Conservation (phyloP, 129 eudicot species). For the Sambucus nigra region DNA sequence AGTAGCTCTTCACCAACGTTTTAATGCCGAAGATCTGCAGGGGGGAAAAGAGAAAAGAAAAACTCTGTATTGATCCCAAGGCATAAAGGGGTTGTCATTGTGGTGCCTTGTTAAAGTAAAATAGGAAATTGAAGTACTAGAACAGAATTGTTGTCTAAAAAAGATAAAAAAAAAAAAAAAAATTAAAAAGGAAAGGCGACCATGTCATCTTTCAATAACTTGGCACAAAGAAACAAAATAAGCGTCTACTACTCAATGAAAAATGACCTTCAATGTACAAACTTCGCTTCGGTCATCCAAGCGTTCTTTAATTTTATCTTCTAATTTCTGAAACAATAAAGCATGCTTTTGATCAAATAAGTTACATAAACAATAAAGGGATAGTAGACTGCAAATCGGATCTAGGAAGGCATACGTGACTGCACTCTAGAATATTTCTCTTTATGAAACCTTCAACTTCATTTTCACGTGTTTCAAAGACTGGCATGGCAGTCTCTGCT, state of each 20-base stretch:
- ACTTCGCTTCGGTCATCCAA: constrained; percentile 78
- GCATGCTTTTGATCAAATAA: constrained; percentile 7
- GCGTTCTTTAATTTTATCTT: constrained; percentile 35
- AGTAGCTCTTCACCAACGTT: constrained; percentile 84
- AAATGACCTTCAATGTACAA: constrained; percentile 83
- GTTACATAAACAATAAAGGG: constrained; percentile 1
- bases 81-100: not conserved
- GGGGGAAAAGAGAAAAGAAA: not conserved
- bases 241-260: not conserved
- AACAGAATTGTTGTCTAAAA: constrained; percentile 3
- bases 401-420: constrained; percentile 41
- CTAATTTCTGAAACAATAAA: constrained; percentile 42
- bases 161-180: too few species aligned
- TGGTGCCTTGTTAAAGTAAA: not conserved
- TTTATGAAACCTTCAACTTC: constrained; percentile 66
- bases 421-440: constrained; percentile 45
- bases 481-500: constrained; percentile 90
- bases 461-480: constrained; percentile 89
- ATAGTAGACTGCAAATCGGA: constrained; percentile 8
- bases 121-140: not conserved
- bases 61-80: not conserved
- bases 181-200: constrained; percentile 3
- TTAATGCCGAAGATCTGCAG: constrained; percentile 80
- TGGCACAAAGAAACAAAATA: not conserved
- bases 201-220: constrained; percentile 5